phyloP scores from a whole-genome alignment of 352 stramenopile species.

The Phytophthora pinifolia region DNA sequence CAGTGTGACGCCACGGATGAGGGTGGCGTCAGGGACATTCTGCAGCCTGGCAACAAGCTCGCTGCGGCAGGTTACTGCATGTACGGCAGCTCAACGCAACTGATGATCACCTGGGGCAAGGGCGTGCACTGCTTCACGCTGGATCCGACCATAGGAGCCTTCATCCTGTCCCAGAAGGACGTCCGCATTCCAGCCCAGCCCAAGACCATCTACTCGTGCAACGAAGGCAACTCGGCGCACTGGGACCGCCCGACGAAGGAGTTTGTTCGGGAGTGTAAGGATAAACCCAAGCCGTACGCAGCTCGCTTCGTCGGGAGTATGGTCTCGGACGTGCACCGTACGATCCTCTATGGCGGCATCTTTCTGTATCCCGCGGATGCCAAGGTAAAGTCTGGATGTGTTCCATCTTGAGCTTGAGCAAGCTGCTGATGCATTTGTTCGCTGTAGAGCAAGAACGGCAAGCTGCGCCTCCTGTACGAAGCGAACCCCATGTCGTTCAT shows the following conservation, averaged over 20 bases:
- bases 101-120: conserved; percentile 96
- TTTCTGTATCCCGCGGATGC: conserved; percentile 97
- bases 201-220: conserved; percentile 97
- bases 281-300: conserved; percentile 60
- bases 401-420: no score
- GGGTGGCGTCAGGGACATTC: conserved; percentile 89
- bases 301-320: conserved; percentile 98
- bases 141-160: conserved; percentile 98
- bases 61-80: conserved; percentile 98
- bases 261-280: conserved; percentile 91
- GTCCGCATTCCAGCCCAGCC: conserved; percentile 94
- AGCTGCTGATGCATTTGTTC: no score
- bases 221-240: conserved; percentile 96
- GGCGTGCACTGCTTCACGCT: conserved; percentile 98
- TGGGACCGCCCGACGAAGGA: conserved; percentile 94
- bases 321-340: conserved; percentile 99
- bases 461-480: conserved; percentile 98
- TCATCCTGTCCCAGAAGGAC: conserved; percentile 95
- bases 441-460: conserved; percentile 72
- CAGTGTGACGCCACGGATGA: conserved; percentile 64
- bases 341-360: conserved; percentile 98
- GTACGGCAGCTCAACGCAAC: conserved; percentile 98
- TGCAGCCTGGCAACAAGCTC: conserved; percentile 93
- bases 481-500: conserved; percentile 99
- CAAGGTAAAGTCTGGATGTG: conserved; percentile 41